Percentiles rank a stretch among this genome's conserved stretches.
These are phyloP conservation scores for Amanita polypyramis DNA, from an alignment of 768 basidiomycete species.

Conservation along the genomic window DNA sequence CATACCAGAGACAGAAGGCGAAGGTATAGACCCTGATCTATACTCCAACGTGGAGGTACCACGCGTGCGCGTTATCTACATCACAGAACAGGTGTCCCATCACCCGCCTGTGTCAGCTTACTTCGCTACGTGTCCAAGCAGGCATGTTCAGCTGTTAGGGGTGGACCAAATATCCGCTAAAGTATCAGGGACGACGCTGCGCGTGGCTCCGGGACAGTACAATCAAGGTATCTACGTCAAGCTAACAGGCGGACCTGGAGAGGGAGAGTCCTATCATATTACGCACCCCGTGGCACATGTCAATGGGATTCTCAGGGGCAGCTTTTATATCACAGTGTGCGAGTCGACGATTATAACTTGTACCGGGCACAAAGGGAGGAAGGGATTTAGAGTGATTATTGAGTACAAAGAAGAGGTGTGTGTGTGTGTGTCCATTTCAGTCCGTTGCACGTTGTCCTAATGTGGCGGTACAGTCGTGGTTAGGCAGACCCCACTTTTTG, in stretches of 20 bases:
- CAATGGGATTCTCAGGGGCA: conserved; percentile 86
- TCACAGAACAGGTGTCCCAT: conserved; percentile 94
- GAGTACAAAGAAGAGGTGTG: conserved; percentile 95
- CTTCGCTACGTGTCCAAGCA: conserved; percentile 65
- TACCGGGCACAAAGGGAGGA: conserved; percentile 34
- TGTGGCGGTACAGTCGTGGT: conserved; percentile 53
- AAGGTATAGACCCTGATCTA: conserved; percentile 1
- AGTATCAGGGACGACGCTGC: conserved; percentile 79
- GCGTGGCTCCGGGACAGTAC: conserved; percentile 69
- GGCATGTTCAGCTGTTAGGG: conserved; percentile 62
- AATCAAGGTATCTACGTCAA: conserved; percentile 87
- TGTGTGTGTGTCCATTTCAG: conserved; percentile 6
- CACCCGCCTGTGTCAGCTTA: conserved; percentile 93
- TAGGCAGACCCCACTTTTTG: conserved; percentile 77
- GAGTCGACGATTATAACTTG: conserved; percentile 80
- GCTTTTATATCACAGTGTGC: conserved; percentile 81
- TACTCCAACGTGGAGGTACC: conserved; percentile 20
- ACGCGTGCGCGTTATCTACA: conserved; percentile 58
- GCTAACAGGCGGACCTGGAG: conserved; percentile 62
- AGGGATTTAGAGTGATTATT: conserved; percentile 63
- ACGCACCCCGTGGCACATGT: conserved; percentile 86
- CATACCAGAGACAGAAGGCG: conserved; percentile 9
- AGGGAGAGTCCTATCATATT: conserved; percentile 77
- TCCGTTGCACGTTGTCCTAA: neutral
- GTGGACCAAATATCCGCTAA: conserved; percentile 92